Percentiles rank a stretch among this genome's conserved stretches.
Conservation (phyloP, 768 basidiomycete species). For the Daedaleopsis sinensis region DNA sequence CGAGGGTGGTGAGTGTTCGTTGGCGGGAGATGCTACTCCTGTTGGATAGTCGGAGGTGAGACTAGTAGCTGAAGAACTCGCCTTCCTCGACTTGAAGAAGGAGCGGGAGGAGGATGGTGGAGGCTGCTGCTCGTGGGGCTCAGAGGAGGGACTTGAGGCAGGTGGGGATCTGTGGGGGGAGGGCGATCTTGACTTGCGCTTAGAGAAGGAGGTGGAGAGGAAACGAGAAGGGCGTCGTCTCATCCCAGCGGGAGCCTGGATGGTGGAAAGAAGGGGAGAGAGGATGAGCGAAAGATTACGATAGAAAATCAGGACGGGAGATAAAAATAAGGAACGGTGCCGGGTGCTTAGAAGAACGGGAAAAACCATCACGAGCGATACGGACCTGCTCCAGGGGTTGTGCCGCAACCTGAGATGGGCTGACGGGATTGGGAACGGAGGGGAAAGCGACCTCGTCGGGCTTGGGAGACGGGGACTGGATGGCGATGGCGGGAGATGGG, state of each 20-base stretch:
- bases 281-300: constrained; percentile 12
- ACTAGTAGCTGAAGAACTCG: constrained; percentile 23
- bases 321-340: constrained; percentile 3
- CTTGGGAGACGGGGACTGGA: constrained; percentile 18
- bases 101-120: constrained; percentile 27
- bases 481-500: constrained; percentile 19
- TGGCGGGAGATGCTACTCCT: constrained; percentile 15
- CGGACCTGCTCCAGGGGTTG: constrained; percentile 31
- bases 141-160: constrained; percentile 21
- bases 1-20: constrained; percentile 12
- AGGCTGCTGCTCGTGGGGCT: constrained; percentile 19
- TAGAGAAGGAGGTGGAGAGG: constrained; percentile 30
- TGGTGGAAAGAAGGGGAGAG: constrained; percentile 2
- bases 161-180: constrained; percentile 25
- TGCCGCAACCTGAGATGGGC: neutral
- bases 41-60: constrained; percentile 11
- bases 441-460: constrained; percentile 17
- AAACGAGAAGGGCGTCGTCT: constrained; percentile 32
- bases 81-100: constrained; percentile 23
- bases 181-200: constrained; percentile 29
- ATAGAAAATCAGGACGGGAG: neutral
- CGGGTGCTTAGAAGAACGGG: constrained; percentile 2
- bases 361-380: constrained; percentile 10
- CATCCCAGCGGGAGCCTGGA: constrained; percentile 26
- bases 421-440: constrained; percentile 7